Evolutionary conservation across 2,329 filamentous ascomycete species (phyloP), one percentile per base, ranked within the genome.

Genomic region (Aspergillus sergii): DNA sequence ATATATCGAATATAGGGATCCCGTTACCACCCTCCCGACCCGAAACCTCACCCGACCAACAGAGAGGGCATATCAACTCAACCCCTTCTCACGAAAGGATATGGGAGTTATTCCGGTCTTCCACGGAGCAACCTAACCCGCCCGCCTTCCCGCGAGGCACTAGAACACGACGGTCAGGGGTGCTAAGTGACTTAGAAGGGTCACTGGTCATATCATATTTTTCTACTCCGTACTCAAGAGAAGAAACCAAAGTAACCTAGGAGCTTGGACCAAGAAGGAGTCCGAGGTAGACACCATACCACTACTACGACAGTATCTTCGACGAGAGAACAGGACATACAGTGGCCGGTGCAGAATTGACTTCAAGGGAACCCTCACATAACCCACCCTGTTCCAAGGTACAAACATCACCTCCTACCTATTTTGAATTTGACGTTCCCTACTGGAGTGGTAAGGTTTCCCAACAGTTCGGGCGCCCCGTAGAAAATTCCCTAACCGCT

Each of bases 391-490:
- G 14, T 39, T 39, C 51, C 51, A 55, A 39, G 51, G 51, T 26
- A 54, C 51, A 8, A 12, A 21, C 19, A 19, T 19, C 16, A 34
- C 19, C 30, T 5, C 14, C 4, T 21, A 39, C n/a, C 21, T 34
- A 6, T 32, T 30, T n/a, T 36, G n/a, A 39, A 39, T 55, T 26
- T 55, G 51, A 55, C 12, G 51, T 55, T 54, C 21, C 21, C 51
- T 32, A 30, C 51, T 23, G 34, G 51, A 55, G 36, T 14, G 30
- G 51, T 36, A 55, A 55, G n/a, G 30, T 55, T 55, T 55, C 51
- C 51, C 51, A 55, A 55, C 51, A 55, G 51, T 55, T 55, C 36
- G 51, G 51, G 32, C 51, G 51, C 11, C 11, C 51, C 32, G 51
- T 54, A 41, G 34, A 55, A 53, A 36, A 21, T 36, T 36, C 19